Evolutionary conservation across 495 filamentous ascomycete genomes (phyloP).

Genomic region (Entonaema liquescens): DNA sequence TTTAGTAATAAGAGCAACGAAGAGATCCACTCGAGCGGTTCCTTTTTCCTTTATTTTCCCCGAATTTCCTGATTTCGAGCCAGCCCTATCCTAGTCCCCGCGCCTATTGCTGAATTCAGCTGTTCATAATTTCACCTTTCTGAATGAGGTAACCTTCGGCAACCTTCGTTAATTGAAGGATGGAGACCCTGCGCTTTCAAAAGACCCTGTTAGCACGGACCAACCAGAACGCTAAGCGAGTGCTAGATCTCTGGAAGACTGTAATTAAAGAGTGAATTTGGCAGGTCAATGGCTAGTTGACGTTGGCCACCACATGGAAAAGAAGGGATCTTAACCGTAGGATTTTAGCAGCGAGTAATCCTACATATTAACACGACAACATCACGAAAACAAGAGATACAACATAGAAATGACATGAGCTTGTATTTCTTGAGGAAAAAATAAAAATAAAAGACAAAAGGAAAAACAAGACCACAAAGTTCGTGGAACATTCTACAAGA

Average conservation of each 20-base stretch:
- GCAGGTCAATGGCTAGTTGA: not conserved
- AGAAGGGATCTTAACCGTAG: not conserved
- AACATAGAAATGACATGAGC: not conserved
- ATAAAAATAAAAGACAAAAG: not conserved
- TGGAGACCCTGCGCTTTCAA: not conserved
- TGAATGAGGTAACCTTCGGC: conserved; percentile 6
- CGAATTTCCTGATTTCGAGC: conserved; percentile 26
- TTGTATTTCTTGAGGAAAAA: not conserved
- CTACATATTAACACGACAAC: conserved; percentile 17
- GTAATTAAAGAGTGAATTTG: conserved; percentile 1
- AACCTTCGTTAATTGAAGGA: conserved; percentile 6
- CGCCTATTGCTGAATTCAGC: conserved; percentile 15
- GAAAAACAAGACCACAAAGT: conserved; percentile 19
- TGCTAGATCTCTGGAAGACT: not conserved
- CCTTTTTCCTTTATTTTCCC: conserved; percentile 11
- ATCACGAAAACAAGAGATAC: conserved; percentile 4
- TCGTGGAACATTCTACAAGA: conserved; percentile 37
- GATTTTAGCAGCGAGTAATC: conserved; percentile 15
- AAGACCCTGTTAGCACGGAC: conserved; percentile 1
- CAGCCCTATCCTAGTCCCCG: conserved; percentile 21
- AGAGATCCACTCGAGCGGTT: conserved; percentile 5
- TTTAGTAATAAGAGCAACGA: conserved; percentile 1
- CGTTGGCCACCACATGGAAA: not conserved
- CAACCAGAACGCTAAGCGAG: not conserved
- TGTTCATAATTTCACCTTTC: conserved; percentile 16